Evolutionary conservation across 305 asterid genomes (phyloP), one percentile per base, ranked within the genome.

Genomic region (Fraxinus floribunda): DNA sequence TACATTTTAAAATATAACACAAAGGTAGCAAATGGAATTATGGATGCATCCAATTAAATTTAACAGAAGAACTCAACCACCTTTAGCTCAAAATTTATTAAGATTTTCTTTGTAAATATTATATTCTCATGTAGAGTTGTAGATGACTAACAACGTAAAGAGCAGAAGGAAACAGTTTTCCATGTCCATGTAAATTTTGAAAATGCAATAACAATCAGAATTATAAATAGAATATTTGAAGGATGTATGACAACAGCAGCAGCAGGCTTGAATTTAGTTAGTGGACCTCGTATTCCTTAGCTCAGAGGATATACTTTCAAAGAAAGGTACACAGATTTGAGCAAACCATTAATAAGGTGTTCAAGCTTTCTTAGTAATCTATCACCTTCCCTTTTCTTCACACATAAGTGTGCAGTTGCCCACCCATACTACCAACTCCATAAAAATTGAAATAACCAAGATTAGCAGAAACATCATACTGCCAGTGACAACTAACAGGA

Each of bases 141-240:
- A 80, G 77, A 81, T 78, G 78, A 52, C 82, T 24, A 68, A 57
- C 44, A 72, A 39, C 44, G n/a, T 24, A 78, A 26, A 29, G 44
- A 24, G 76, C 9, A 24, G 41, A 15, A n/a, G 34, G 41, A 22
- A 13, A 36, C 18, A 3, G 35, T 71, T 7, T 80, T 60, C 15
- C n/a, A 62, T 64, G 70, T 81, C 22, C 26, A 52, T 18, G 36
- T 60, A 57, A 11, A 46, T 41, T 20, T 79, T 79, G 18, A 34
- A 76, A 15, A 18, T 72, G 75, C 8, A 64, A 64, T 36, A 52
- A 26, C 29, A 76, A 16, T 34, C 55, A 39, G 75, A 68, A 29
- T 68, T 34, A 34, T 64, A 22, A 24, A 29, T 29, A 29, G 9
- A 26, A 26, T 11, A 29, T 68, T 66, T 29, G 38, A 68, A 68